phyloP scores from a whole-genome alignment of 495 filamentous ascomycete genomes.

The Hypomontagnella submonticulosa region DNA sequence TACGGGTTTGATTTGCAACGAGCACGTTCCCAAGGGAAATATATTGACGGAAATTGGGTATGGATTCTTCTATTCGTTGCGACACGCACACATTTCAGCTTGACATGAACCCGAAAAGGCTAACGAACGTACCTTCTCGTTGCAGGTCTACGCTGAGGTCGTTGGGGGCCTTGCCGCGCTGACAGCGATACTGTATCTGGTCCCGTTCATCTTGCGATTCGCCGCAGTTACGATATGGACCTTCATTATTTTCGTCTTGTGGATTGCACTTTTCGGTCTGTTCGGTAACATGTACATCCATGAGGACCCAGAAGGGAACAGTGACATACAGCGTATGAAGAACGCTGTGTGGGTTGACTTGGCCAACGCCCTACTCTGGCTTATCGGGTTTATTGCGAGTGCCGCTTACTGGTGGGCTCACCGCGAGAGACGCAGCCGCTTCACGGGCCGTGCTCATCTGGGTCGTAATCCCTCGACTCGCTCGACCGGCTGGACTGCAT shows the following conservation, averaged over 20 bases:
- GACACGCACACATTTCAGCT: not conserved
- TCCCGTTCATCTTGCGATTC: conserved; percentile 70
- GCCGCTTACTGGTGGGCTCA: conserved; percentile 58
- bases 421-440: conserved; percentile 53
- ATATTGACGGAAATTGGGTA: conserved; percentile 75
- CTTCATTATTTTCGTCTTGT: conserved; percentile 75
- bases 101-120: conserved; percentile 4
- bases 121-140: not conserved
- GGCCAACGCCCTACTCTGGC: conserved; percentile 76
- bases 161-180: conserved; percentile 69
- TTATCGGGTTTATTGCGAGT: conserved; percentile 61
- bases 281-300: conserved; percentile 83
- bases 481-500: conserved; percentile 31
- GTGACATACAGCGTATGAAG: conserved; percentile 77
- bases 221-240: conserved; percentile 73
- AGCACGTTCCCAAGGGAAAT: conserved; percentile 61
- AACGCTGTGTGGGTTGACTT: conserved; percentile 88
- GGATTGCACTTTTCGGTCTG: conserved; percentile 81
- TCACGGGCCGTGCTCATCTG: conserved; percentile 62
- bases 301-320: conserved; percentile 68
- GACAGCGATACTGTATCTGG: conserved; percentile 68
- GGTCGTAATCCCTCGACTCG: conserved; percentile 37
- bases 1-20: conserved; percentile 77
- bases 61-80: conserved; percentile 16
- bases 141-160: conserved; percentile 74